Evolutionary conservation across 306 rosid species (phyloP).

Genomic region (Nissolia schottii): DNA sequence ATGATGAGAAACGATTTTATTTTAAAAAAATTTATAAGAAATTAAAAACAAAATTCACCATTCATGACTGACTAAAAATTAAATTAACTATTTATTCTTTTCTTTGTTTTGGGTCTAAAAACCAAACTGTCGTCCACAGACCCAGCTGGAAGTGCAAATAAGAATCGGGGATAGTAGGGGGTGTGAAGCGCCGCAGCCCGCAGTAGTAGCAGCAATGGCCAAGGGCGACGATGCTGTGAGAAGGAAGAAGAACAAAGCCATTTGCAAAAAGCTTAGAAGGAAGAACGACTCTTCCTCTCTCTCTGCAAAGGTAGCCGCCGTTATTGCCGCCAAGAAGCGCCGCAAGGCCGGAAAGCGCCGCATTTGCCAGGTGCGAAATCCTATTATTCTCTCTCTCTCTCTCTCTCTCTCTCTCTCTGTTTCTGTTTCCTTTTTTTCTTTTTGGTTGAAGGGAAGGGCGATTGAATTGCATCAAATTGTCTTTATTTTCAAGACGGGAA

Average conservation of each 20-base stretch:
- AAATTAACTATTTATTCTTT: too few relatives aligned
- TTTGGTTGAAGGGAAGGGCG: background rate
- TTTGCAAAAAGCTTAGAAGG: constrained; percentile 49
- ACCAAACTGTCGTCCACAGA: too few relatives aligned
- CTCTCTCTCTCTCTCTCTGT: background rate
- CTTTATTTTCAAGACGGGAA: too few relatives aligned
- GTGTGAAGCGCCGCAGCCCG: background rate
- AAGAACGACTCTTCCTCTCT: constrained; percentile 41
- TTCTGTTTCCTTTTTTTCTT: background rate
- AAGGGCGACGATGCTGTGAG: constrained; percentile 67
- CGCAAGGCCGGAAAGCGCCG: constrained; percentile 86
- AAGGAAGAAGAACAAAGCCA: constrained; percentile 58
- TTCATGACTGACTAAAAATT: too few relatives aligned
- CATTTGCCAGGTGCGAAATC: constrained; percentile 59
- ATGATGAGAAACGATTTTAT: too few relatives aligned
- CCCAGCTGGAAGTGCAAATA: too few relatives aligned
- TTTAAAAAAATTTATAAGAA: too few relatives aligned
- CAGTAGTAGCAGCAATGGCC: constrained; percentile 44
- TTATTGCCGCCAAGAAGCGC: constrained; percentile 94
- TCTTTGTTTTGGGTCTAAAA: too few relatives aligned
- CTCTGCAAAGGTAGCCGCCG: constrained; percentile 69
- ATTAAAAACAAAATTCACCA: too few relatives aligned
- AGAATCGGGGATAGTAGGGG: background rate
- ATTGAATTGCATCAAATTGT: too few relatives aligned
- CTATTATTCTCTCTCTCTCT: background rate